phyloP scores from a whole-genome alignment of 2,329 filamentous ascomycete species.

The Verticillium albo-atrum region DNA sequence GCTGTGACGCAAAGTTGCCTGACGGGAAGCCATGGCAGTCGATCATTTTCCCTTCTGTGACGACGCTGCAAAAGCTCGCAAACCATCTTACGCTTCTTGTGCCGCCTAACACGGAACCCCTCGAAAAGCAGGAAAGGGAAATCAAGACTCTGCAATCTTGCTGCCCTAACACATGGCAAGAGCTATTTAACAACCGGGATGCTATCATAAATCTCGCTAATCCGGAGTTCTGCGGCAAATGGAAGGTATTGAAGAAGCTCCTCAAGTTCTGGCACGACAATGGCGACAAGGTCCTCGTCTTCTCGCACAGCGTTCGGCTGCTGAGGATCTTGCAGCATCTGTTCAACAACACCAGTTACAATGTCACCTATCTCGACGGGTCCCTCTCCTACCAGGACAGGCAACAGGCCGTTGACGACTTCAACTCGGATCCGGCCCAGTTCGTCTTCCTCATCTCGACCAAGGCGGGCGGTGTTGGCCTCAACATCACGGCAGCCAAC shows the following conservation, averaged over 20 bases:
- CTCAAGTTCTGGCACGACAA: slow-evolving; percentile 85
- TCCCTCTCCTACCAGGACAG: slow-evolving; percentile 79
- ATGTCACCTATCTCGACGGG: slow-evolving; percentile 86
- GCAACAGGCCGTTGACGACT: slow-evolving; percentile 77
- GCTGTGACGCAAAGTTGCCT: slow-evolving; percentile 60
- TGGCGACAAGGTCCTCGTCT: slow-evolving; percentile 92
- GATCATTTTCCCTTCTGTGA: slow-evolving; percentile 80
- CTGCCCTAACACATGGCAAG: slow-evolving; percentile 69
- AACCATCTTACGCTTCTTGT: slow-evolving; percentile 91
- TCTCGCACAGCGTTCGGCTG: slow-evolving; percentile 85
- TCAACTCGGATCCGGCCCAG: slow-evolving; percentile 80
- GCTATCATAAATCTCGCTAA: slow-evolving; percentile 78
- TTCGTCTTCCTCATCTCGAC: slow-evolving; percentile 97
- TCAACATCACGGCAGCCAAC: slow-evolving; percentile 97
- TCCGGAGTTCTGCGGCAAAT: slow-evolving; percentile 92
- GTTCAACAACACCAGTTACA: slow-evolving; percentile 85
- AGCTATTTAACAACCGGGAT: slow-evolving; percentile 70
- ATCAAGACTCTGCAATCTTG: slow-evolving; percentile 69
- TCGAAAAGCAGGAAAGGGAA: slow-evolving; percentile 74
- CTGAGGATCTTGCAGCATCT: slow-evolving; percentile 79
- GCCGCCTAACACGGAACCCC: slow-evolving; percentile 57
- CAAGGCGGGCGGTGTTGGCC: slow-evolving; percentile 83
- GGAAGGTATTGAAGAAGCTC: slow-evolving; percentile 84
- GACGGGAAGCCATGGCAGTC: slow-evolving; percentile 66
- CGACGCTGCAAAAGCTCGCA: slow-evolving; percentile 77